Percentiles rank a stretch among this genome's conserved stretches.
These are phyloP conservation scores for Leishmania guyanensis DNA, from an alignment of 208 protist genomes.

Conservation along the genomic window DNA sequence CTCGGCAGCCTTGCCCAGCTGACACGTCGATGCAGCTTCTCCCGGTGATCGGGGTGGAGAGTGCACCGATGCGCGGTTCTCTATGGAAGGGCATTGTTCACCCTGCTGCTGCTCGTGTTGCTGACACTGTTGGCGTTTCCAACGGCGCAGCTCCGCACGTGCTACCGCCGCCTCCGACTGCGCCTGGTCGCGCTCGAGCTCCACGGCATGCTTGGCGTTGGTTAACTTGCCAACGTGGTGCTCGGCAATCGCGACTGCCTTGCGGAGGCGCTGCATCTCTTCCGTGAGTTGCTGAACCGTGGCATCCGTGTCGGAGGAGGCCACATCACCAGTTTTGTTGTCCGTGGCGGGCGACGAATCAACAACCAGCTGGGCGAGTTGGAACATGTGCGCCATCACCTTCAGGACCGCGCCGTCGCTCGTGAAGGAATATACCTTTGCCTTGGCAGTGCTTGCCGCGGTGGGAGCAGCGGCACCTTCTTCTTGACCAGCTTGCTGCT, in stretches of 20 bases:
- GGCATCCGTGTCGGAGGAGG: slow-evolving; percentile 10
- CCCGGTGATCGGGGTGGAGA: not conserved
- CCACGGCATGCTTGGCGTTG: slow-evolving; percentile 29
- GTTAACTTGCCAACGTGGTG: slow-evolving; percentile 31
- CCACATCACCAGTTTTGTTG: not conserved
- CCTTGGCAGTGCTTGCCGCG: slow-evolving; percentile 2
- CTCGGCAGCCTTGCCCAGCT: not conserved
- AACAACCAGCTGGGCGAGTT: slow-evolving; percentile 41
- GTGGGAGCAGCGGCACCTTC: not conserved
- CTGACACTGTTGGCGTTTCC: slow-evolving; percentile 40
- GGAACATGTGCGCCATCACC: slow-evolving; percentile 83
- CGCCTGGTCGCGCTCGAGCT: slow-evolving; percentile 63
- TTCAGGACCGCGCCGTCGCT: slow-evolving; percentile 50
- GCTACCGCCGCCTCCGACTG: slow-evolving; percentile 78
- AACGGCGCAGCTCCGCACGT: slow-evolving; percentile 70
- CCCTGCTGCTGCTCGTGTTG: slow-evolving; percentile 6
- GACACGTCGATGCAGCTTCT: not conserved
- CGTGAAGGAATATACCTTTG: slow-evolving; percentile 56
- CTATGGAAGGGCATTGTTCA: not conserved
- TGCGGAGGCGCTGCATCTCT: slow-evolving; percentile 47
- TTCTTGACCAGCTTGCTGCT: not conserved
- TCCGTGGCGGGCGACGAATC: slow-evolving; percentile 1
- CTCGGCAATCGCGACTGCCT: slow-evolving; percentile 53
- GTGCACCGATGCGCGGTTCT: not conserved
- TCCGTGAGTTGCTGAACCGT: slow-evolving; percentile 28